Evolutionary conservation across 2,329 filamentous ascomycete species (phyloP).

Genomic region (Trichoderma lentiforme): DNA sequence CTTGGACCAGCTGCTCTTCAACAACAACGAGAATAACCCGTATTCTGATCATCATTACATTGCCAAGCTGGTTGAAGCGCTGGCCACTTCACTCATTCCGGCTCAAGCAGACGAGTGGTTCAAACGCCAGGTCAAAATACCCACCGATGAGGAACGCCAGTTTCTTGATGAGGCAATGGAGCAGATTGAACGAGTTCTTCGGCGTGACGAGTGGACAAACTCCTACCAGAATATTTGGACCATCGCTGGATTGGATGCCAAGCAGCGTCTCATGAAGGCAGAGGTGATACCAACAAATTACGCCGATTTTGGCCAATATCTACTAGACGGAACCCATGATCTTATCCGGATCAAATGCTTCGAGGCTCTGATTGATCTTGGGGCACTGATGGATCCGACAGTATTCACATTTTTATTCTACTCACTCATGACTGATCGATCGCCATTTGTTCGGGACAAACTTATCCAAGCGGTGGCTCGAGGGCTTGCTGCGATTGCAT

Average conservation of each 20-base stretch:
- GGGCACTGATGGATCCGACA: conserved; percentile 52
- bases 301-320: conserved; percentile 59
- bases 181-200: conserved; percentile 63
- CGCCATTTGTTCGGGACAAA: conserved; percentile 59
- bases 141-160: conserved; percentile 43
- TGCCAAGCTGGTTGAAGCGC: conserved; percentile 66
- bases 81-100: conserved; percentile 58
- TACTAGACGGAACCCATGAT: conserved; percentile 62
- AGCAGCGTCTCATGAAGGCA: conserved; percentile 61
- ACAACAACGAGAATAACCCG: conserved; percentile 87
- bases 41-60: conserved; percentile 91
- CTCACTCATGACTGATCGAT: conserved; percentile 58
- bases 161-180: conserved; percentile 54
- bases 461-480: conserved; percentile 58
- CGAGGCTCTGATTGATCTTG: conserved; percentile 62
- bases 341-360: conserved; percentile 64
- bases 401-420: conserved; percentile 57
- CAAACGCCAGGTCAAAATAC: conserved; percentile 44
- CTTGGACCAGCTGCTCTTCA: conserved; percentile 84
- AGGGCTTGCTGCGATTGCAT: conserved; percentile 61
- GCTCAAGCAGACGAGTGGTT: conserved; percentile 44
- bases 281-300: conserved; percentile 54
- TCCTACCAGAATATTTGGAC: conserved; percentile 68
- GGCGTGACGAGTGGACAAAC: conserved; percentile 66
- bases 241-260: conserved; percentile 58